A percentile compares a stretch with the other conserved stretches of the same genome.
These are phyloP conservation scores for Rhodotorula sp. DNA, from an alignment of 1,284 basidiomycete species.

Conservation along the genomic window DNA sequence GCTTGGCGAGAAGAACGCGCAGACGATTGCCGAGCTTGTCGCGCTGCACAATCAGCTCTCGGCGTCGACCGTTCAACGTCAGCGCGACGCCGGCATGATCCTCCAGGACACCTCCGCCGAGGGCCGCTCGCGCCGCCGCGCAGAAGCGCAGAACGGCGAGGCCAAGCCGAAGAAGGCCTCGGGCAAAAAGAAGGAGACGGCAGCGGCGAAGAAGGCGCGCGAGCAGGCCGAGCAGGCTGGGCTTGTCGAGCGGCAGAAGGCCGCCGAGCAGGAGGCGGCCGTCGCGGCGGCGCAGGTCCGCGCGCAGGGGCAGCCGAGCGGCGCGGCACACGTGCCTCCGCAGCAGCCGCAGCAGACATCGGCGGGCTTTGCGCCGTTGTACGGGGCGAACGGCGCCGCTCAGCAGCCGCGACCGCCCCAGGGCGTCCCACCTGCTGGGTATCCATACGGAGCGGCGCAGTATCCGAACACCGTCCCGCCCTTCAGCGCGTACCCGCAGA, in stretches of 20 bases:
- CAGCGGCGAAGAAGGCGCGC: constrained; percentile 16
- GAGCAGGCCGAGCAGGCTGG: constrained; percentile 13
- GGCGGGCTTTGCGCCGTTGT: too few relatives aligned
- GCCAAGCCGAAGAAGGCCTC: background rate
- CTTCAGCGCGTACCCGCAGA: background rate
- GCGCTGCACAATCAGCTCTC: constrained; percentile 41
- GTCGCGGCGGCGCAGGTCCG: too few relatives aligned
- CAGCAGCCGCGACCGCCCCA: background rate
- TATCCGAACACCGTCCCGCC: background rate
- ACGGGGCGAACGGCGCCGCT: background rate
- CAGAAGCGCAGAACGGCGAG: constrained; percentile 2
- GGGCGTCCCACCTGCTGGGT: background rate
- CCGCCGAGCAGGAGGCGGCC: background rate
- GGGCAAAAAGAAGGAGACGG: constrained; percentile 4
- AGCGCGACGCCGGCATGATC: constrained; percentile 39
- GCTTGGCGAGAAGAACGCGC: constrained; percentile 65
- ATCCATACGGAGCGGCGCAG: background rate
- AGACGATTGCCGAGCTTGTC: constrained; percentile 36
- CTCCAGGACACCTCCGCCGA: constrained; percentile 15
- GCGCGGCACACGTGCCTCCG: too few relatives aligned
- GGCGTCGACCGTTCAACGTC: constrained; percentile 25
- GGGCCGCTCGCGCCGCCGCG: background rate
- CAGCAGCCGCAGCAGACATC: too few relatives aligned
- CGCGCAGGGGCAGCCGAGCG: too few relatives aligned
- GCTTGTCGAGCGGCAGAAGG: background rate